A percentile compares a stretch with the other conserved stretches of the same genome.
These are phyloP conservation scores for Gaultheria prostrata DNA, from an alignment of 148 eudicot species.

Conservation along the genomic window DNA sequence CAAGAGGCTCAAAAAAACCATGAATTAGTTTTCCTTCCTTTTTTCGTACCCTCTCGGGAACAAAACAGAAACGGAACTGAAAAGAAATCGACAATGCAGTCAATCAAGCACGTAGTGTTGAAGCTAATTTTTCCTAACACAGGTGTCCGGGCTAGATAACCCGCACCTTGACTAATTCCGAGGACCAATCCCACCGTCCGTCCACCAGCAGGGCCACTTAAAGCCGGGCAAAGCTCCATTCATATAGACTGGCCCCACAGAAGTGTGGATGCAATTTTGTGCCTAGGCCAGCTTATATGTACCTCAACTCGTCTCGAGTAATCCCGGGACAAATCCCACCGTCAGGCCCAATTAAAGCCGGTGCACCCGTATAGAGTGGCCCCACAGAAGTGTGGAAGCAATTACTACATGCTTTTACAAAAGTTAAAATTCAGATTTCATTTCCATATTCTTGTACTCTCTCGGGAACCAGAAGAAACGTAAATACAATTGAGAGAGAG, in stretches of 20 bases:
- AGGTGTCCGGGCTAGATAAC: too few relatives aligned
- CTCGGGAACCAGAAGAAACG: background rate
- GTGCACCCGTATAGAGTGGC: too few relatives aligned
- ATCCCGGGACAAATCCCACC: too few relatives aligned
- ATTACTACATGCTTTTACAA: background rate
- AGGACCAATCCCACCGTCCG: too few relatives aligned
- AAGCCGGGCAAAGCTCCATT: too few relatives aligned
- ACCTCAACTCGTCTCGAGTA: too few relatives aligned
- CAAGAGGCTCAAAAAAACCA: background rate
- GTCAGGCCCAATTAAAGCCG: too few relatives aligned
- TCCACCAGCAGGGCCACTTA: too few relatives aligned
- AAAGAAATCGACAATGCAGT: background rate
- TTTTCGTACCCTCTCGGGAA: background rate
- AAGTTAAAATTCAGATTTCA: background rate
- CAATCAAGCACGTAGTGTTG: background rate
- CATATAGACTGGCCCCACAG: too few relatives aligned
- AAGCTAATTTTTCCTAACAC: background rate
- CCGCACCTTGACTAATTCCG: too few relatives aligned
- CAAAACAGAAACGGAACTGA: background rate
- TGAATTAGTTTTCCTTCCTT: background rate
- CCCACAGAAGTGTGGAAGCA: background rate
- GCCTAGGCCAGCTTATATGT: too few relatives aligned
- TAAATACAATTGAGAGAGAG: background rate
- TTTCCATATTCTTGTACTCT: background rate
- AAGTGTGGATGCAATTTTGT: too few relatives aligned